Base-by-base conservation (phyloP, 2,329 filamentous ascomycete species). In the Aspergillus aculeatus region DNA sequence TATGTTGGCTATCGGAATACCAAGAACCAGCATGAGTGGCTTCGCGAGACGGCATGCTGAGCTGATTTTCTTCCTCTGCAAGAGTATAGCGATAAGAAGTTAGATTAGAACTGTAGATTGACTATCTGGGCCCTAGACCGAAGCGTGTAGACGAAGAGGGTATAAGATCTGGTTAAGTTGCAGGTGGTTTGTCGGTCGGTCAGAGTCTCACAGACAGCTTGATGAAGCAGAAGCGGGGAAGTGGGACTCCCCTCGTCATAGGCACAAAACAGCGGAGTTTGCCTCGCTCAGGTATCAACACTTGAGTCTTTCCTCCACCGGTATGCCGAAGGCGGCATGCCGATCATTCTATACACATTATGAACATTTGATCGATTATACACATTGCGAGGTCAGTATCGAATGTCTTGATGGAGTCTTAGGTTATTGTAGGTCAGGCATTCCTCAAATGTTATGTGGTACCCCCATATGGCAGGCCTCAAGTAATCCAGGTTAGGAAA, bases 11-110 rank as follows among this genome's bases (percentile, higher is more conserved):
- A 52, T 82, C 82, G 6, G 87, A 82, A 74, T 99, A 99, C 95
- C 95, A 99, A 19, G 87, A 89, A 44, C 91, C 90, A 23, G 94
- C 92, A 74, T 98, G 95, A 58, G 83, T 86, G 21, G 92, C 88
- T 65, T 80, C 74, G 70, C 88, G 72, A 54, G 75, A 66, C 54
- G 72, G 35, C 78, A 80, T 80, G 47, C 24, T 68, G 59, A 5
- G 23, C 19, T 2, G 11, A 1, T 24, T 47, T 21, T n/a, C 6
- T 44, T 35, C 14, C 16, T 44, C 6, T 5, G 16, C 38, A 9
- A 19, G 16, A 5, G 9, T 16, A 16, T 44, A 19, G 16, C 38
- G 3, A 44, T 29, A 29, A 29, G 26, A 29, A 10, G 7, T 29
- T 29, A 0, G 26, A 29, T 10, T 29, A 9, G 9, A 6, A 29